These are phyloP conservation scores for Candida alai DNA, from an alignment of 805 yeast genomes.

Conservation along the genomic window DNA sequence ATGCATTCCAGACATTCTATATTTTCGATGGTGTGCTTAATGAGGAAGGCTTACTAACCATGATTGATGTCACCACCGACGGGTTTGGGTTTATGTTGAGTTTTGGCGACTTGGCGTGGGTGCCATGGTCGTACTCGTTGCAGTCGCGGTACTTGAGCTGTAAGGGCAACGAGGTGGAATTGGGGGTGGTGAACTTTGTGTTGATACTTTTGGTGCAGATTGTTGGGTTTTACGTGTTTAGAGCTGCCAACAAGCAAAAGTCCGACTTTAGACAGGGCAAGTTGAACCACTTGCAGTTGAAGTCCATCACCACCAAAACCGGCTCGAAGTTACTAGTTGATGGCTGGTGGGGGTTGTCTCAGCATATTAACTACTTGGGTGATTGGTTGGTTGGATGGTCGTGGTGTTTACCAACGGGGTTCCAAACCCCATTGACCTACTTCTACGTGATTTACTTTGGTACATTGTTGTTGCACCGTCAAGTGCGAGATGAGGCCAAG, in stretches of 20 bases:
- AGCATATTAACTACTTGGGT: conserved; percentile 93
- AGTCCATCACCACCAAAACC: conserved; percentile 58
- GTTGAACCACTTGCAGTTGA: conserved; percentile 58
- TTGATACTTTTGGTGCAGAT: conserved; percentile 47
- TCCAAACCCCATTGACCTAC: conserved; percentile 76
- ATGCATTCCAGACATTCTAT: conserved; percentile 70
- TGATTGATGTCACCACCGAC: conserved; percentile 96
- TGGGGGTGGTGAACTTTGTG: conserved; percentile 41
- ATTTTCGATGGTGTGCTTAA: conserved; percentile 88
- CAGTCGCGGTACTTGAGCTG: conserved; percentile 80
- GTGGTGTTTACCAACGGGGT: conserved; percentile 91
- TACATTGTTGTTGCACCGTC: conserved; percentile 79
- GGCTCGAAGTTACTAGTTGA: conserved; percentile 80
- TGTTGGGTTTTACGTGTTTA: conserved; percentile 78
- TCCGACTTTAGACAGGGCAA: conserved; percentile 78
- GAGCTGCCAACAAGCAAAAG: conserved; percentile 80
- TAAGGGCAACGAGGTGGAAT: conserved; percentile 45
- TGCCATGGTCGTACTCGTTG: conserved; percentile 86
- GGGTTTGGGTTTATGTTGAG: conserved; percentile 97
- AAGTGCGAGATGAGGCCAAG: conserved; percentile 85
- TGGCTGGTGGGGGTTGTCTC: conserved; percentile 95
- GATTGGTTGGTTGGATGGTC: conserved; percentile 90
- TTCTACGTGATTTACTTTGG: conserved; percentile 85
- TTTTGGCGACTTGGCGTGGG: conserved; percentile 89
- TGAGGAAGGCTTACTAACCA: conserved; percentile 83